Evolutionary conservation across 2,329 filamentous ascomycete genomes (phyloP), one percentile per base, ranked within the genome.

Genomic region (Diaporthe eres): DNA sequence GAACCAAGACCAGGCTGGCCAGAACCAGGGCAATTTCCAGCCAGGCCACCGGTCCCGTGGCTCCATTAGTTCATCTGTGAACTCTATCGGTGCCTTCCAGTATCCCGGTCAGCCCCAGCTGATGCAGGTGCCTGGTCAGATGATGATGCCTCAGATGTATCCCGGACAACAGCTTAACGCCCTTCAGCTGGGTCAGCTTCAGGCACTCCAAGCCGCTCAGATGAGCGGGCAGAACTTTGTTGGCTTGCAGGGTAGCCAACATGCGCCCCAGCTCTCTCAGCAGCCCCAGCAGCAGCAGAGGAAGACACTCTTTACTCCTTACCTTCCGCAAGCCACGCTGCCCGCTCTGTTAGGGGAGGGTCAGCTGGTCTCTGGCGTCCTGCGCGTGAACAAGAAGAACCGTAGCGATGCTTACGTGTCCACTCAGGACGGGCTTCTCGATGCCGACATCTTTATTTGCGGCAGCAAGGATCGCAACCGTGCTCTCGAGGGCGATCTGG

Each of bases 351-450:
- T 98, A 75, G 93, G 92, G 77, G 95, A 98, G 81, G 97, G 97
- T 25, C 95, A 98, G 85, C 93, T 99, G 75, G 97, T 99, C 73
- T 96, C 96, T 77, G 97, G 97, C 87, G 95, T 98, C 80, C 93
- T 99, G 71, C 94, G 97, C 77, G 97, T 99, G 79, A 99, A 99
- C 91, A 99, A 98, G 89, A 99, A 99, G 90, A 99, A 99, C 86
- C 94, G 97, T 78, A 98, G 96, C 81, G 97, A 99, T 85, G 97
- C 97, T 39, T 99, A 99, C 81, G 97, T 99, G 74, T 97, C 97
- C 15, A 98, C 95, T 17, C 92, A 94, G 77, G 97, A 99, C 83
- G 92, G 92, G 63, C 87, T 94, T 76, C 90, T 99, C 65, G 97
- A 98, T 85, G 96, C 97, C 58, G 97, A 99, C 83, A 99, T 99